Base-by-base conservation (phyloP, 495 filamentous ascomycete genomes). In the Xylaria castorea region DNA sequence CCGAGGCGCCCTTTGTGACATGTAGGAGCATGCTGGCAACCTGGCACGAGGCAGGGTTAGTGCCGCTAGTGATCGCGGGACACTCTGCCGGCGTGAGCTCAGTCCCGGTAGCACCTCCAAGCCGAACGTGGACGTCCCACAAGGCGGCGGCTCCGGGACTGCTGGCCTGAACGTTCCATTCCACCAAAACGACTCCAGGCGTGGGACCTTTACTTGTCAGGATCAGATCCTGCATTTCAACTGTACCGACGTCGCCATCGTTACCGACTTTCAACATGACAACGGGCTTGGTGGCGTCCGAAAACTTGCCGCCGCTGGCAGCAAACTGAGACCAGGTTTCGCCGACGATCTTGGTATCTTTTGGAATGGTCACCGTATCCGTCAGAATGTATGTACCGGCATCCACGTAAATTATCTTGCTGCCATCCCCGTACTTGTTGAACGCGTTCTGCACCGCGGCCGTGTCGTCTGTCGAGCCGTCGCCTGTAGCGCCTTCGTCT, bases 341-440 rank as follows among this genome's bases (percentile, higher is more conserved):
- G 8, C 85, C 84, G 20, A 85, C 81, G 20, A 83, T 68, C 27
- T 75, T 79, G 3, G 83, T 51, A 84, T 91, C 76, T 79, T 87
- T 75, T 85, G 87, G 76, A 87, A 88, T 68, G 25, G 86, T 83
- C 11, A 86, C 50, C 6, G 83, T 84, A n/a, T 77, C 74, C 5
- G 75, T 81, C 48, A 86, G 76, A 46, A 69, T 75, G 76, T 86
- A 86, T 48, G 74, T 75, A 30, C 84, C 84, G 25, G 82, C 77
- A 73, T 94, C 91, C 74, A 95, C 89, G 80, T 89, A 96, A 57
- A 92, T 86, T 40, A 95, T 84, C 42, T 91, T 85, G 66, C 79
- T 80, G 1, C 74, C 51, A 20, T 67, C 69, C 27, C 68, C 53
- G 3, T 62, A 53, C n/a, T 50, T 42, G 50, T 68, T 68, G 22